A percentile compares a stretch with the other conserved stretches of the same genome.
Conservation (phyloP, 805 yeast species). For the Blastobotrys muscicola region DNA sequence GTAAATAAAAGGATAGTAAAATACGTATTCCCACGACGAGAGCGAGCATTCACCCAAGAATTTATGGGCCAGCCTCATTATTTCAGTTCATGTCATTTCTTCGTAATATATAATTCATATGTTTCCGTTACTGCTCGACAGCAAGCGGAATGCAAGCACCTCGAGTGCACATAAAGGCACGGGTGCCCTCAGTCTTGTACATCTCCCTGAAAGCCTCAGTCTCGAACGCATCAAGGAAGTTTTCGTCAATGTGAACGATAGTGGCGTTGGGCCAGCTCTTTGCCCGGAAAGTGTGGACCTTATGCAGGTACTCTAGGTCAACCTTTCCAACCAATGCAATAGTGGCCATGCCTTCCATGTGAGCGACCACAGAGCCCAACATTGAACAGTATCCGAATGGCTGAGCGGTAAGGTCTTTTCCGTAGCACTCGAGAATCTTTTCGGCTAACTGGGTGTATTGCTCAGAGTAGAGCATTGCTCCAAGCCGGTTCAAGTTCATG, state of each 20-base stretch:
- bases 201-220: slow-evolving; percentile 6
- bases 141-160: slow-evolving; percentile 8
- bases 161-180: slow-evolving; percentile 9
- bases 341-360: slow-evolving; percentile 10
- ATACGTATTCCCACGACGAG: not conserved
- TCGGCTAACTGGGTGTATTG: slow-evolving; percentile 10
- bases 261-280: slow-evolving; percentile 7
- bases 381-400: slow-evolving; percentile 19
- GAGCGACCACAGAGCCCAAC: slow-evolving; percentile 14
- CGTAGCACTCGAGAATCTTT: slow-evolving; percentile 14
- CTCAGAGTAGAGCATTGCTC: slow-evolving; percentile 6
- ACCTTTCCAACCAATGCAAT: slow-evolving; percentile 13
- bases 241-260: slow-evolving; percentile 10
- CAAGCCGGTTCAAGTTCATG: slow-evolving; percentile 23
- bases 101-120: not conserved
- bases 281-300: slow-evolving; percentile 1
- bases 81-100: not conserved
- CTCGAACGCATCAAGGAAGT: slow-evolving; percentile 10
- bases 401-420: slow-evolving; percentile 17
- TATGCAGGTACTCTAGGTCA: slow-evolving; percentile 1
- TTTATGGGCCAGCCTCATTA: not conserved
- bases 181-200: slow-evolving; percentile 5
- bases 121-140: not conserved
- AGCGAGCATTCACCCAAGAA: not conserved
- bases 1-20: not conserved